Conservation (phyloP, 257 asterid genomes). For the Nicotiana tomentosiformis region DNA sequence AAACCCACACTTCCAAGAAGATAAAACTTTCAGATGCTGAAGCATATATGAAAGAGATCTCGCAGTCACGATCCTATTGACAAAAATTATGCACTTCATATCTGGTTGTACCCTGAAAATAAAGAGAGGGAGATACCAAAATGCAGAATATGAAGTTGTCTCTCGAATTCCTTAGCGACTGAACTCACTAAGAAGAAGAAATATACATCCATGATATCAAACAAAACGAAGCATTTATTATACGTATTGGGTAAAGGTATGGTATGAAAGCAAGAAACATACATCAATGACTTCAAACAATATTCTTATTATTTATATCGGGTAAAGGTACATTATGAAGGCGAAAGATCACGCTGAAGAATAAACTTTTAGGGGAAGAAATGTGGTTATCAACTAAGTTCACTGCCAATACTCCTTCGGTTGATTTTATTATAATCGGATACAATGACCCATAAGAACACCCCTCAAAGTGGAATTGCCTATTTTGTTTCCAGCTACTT, state of each 20-base stretch:
- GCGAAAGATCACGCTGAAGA: background rate
- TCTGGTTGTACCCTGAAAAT: constrained; percentile 72
- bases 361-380: background rate
- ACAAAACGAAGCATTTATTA: background rate
- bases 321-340: background rate
- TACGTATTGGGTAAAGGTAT: background rate
- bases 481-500: background rate
- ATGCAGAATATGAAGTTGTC: constrained; percentile 4
- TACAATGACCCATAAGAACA: background rate
- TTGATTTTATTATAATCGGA: background rate
- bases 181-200: background rate
- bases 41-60: constrained; percentile 71
- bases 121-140: constrained; percentile 10
- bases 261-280: background rate
- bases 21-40: constrained; percentile 50
- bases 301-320: background rate
- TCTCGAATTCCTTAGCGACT: background rate
- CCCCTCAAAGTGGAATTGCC: background rate
- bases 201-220: background rate
- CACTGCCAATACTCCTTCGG: background rate
- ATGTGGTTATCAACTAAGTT: background rate
- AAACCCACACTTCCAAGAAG: constrained; percentile 79
- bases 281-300: background rate
- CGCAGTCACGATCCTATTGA: constrained; percentile 88
- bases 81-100: constrained; percentile 92